Percentiles rank a stretch among this genome's conserved stretches.
These are phyloP conservation scores for Trichoderma koningii DNA, from an alignment of 2,329 filamentous ascomycete genomes.

Conservation along the genomic window DNA sequence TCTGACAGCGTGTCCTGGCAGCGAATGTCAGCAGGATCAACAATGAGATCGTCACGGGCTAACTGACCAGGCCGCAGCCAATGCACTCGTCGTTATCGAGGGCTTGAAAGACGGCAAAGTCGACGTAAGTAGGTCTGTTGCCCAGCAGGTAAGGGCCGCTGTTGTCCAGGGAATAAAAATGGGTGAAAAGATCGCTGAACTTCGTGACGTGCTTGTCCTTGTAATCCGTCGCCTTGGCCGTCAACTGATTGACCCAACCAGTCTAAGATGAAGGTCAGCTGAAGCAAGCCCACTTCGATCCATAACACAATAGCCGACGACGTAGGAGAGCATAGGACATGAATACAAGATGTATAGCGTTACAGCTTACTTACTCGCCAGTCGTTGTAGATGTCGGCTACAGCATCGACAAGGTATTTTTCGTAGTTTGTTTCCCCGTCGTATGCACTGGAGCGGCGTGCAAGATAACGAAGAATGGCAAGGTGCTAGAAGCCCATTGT, in stretches of 20 bases:
- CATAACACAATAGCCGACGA: neutral
- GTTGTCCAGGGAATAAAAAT: slow-evolving; percentile 39
- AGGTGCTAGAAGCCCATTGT: slow-evolving; percentile 7
- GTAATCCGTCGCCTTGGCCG: slow-evolving; percentile 35
- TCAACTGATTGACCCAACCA: slow-evolving; percentile 37
- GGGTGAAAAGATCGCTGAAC: slow-evolving; percentile 27
- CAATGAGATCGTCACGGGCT: neutral
- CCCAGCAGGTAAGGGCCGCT: slow-evolving; percentile 43
- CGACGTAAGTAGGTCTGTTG: slow-evolving; percentile 41
- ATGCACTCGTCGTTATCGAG: slow-evolving; percentile 42
- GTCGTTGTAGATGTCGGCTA: slow-evolving; percentile 44
- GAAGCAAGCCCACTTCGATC: neutral
- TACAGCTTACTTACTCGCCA: slow-evolving; percentile 40
- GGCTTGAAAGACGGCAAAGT: slow-evolving; percentile 45
- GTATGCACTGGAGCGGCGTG: slow-evolving; percentile 41
- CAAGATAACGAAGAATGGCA: slow-evolving; percentile 41
- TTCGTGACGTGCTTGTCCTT: slow-evolving; percentile 31
- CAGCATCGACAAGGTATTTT: slow-evolving; percentile 42
- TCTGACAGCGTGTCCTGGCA: slow-evolving; percentile 11
- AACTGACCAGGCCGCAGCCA: slow-evolving; percentile 26
- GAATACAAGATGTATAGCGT: no score
- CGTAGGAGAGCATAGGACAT: no score
- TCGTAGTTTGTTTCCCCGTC: slow-evolving; percentile 43
- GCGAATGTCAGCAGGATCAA: neutral
- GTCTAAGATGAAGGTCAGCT: slow-evolving; percentile 5